These are phyloP conservation scores for Talaromyces sp. DNA, from an alignment of 2,329 filamentous ascomycete species.

Conservation along the genomic window DNA sequence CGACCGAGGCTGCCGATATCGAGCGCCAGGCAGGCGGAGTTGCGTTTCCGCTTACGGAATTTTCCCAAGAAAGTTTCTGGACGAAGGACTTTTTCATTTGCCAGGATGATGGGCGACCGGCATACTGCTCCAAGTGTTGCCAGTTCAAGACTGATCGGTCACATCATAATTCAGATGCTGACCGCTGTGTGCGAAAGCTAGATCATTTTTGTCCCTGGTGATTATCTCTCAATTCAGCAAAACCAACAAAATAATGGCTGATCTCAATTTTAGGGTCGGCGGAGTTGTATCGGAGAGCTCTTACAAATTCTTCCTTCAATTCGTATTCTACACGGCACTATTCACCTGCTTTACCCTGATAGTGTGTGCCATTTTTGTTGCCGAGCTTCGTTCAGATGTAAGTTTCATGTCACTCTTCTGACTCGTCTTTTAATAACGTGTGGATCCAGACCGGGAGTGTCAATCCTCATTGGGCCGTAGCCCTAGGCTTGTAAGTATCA, in stretches of 20 bases:
- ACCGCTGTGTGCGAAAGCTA: conserved; percentile 80
- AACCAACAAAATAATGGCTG: conserved; percentile 1
- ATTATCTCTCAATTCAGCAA: conserved; percentile 9
- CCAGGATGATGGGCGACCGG: conserved; percentile 73
- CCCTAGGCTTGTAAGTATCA: conserved; percentile 53
- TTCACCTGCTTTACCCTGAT: conserved; percentile 62
- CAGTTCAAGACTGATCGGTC: conserved; percentile 85
- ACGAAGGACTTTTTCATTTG: conserved; percentile 78
- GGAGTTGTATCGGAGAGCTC: conserved; percentile 80
- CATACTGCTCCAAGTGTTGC: conserved; percentile 77
- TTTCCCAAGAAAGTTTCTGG: conserved; percentile 70
- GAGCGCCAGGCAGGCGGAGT: conserved; percentile 18
- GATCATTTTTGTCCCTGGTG: conserved; percentile 90
- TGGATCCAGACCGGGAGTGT: conserved; percentile 25
- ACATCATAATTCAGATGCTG: conserved; percentile 79
- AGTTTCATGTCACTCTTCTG: not conserved
- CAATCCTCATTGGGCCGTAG: conserved; percentile 60
- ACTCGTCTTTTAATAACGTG: not conserved
- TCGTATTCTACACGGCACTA: conserved; percentile 65
- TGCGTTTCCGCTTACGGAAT: conserved; percentile 48
- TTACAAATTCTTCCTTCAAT: conserved; percentile 91
- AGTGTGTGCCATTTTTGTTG: conserved; percentile 59
- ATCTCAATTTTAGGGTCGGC: conserved; percentile 59
- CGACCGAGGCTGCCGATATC: conserved; percentile 13
- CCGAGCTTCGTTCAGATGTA: conserved; percentile 39